Base-by-base conservation (phyloP, 495 filamentous ascomycete species). In the Podospora pseudopauciseta region DNA sequence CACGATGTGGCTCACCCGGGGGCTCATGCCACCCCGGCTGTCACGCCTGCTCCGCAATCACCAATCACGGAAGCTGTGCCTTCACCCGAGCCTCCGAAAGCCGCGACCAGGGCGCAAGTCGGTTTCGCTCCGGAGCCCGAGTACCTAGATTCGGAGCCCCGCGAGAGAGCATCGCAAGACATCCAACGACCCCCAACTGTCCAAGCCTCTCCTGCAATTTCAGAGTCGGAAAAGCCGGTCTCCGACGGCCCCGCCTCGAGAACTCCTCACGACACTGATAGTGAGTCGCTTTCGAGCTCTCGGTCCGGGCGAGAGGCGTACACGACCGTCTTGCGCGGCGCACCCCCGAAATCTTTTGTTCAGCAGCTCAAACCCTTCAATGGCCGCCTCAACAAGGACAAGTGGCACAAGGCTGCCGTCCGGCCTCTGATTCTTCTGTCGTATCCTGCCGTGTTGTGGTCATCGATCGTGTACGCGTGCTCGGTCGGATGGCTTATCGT, bases 401-500 rank as follows among this genome's bases (percentile, higher is more conserved):
- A 82, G 15, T 99, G 94, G 93, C 77, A 87, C 70, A 88, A 88
- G 65, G 91, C 91, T 5, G 89, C 88, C 15, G 27, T 89, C 11
- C 88, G 94, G 7, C 95, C 95, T 6, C 89, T 97, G 60, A 88
- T 97, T 59, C 84, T 97, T 5, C 96, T 90, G 74, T 86, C 88
- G 2, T 97, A 97, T 74, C 95, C 95, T 0, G 85, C 91, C 0
- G 90, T 99, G 16, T 86, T 99, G 26, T 99, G 94, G 94, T 94
- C 91, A 53, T 82, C 93, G 0, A 83, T 91, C 0, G 88, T 97
- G 34, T 99, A 99, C 77, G 81, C 93, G 0, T 88, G 95, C 70
- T 93, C 91, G 4, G 86, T 97, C n/a, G 94, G 94, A 19, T 97
- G 94, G 95, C 82, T 99, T 58, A 97, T 99, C 68, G 77, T 97